Percentiles rank a stretch among this genome's conserved stretches.
Conservation (phyloP, 169 alveolate species). For the Cryptosporidium viatorum region DNA sequence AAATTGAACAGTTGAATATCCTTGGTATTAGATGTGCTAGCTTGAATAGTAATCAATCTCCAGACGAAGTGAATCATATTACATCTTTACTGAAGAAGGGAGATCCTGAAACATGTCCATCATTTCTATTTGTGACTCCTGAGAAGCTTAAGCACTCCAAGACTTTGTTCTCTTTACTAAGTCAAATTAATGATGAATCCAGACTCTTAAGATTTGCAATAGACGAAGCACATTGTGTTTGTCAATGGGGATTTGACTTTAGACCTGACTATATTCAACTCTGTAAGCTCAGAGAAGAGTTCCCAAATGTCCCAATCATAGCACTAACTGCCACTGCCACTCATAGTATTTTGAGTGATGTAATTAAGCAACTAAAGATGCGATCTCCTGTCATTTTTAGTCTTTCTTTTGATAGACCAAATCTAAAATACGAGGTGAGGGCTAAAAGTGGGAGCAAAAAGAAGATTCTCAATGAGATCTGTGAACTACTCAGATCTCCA, state of each 20-base stretch:
- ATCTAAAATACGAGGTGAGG: slow-evolving; percentile 84
- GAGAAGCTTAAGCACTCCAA: slow-evolving; percentile 90
- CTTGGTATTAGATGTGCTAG: slow-evolving; percentile 80
- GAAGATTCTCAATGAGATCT: slow-evolving; percentile 83
- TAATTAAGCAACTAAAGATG: slow-evolving; percentile 86
- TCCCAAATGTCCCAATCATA: slow-evolving; percentile 94
- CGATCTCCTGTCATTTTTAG: slow-evolving; percentile 83
- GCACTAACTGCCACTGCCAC: slow-evolving; percentile 99
- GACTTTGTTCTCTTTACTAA: slow-evolving; percentile 82
- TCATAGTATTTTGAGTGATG: slow-evolving; percentile 84
- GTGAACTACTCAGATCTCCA: slow-evolving; percentile 75
- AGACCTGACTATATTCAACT: slow-evolving; percentile 94
- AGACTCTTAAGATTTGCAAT: slow-evolving; percentile 93
- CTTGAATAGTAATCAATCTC: slow-evolving; percentile 78
- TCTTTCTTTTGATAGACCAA: slow-evolving; percentile 90
- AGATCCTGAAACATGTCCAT: slow-evolving; percentile 30
- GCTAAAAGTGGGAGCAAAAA: slow-evolving; percentile 60
- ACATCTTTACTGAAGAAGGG: slow-evolving; percentile 10
- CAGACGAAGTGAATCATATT: slow-evolving; percentile 50
- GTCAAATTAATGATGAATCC: slow-evolving; percentile 82
- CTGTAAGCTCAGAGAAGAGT: slow-evolving; percentile 85
- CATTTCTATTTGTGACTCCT: slow-evolving; percentile 92
- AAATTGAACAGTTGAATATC: slow-evolving; percentile 86
- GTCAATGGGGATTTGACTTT: slow-evolving; percentile 99
- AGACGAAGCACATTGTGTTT: slow-evolving; percentile 99